Evolutionary conservation across 257 asterid genomes (phyloP).

Genomic region (Solanum gandarillasii): DNA sequence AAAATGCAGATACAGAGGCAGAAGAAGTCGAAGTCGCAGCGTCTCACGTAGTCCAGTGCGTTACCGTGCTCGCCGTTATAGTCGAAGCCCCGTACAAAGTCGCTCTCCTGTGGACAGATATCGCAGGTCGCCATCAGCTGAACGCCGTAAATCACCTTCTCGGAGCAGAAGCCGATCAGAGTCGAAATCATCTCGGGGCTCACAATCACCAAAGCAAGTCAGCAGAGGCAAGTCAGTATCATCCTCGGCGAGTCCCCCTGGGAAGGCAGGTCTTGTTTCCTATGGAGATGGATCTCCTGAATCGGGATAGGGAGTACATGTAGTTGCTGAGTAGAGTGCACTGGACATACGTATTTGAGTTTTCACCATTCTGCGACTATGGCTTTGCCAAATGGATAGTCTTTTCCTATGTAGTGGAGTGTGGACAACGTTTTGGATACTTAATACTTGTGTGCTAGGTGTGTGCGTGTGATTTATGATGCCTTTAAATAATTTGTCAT

Average conservation of each 20-base stretch:
- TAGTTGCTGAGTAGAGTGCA: background rate
- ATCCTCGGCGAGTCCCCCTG: slow-evolving; percentile 52
- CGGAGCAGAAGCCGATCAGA: slow-evolving; percentile 51
- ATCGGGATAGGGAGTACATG: slow-evolving; percentile 15
- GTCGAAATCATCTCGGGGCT: slow-evolving; percentile 38
- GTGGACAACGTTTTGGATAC: background rate
- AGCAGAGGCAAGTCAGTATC: slow-evolving; percentile 46
- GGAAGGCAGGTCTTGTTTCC: slow-evolving; percentile 60
- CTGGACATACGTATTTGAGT: background rate
- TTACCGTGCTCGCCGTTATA: slow-evolving; percentile 63
- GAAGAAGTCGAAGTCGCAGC: slow-evolving; percentile 73
- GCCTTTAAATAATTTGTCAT: background rate
- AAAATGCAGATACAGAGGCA: slow-evolving; percentile 59
- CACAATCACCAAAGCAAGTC: slow-evolving; percentile 41
- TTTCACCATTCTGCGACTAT: background rate
- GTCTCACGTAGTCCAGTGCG: slow-evolving; percentile 77
- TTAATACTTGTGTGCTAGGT: background rate
- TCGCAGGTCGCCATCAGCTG: slow-evolving; percentile 44
- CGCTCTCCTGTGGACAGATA: slow-evolving; percentile 55
- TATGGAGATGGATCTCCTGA: slow-evolving; percentile 85
- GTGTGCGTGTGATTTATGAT: background rate
- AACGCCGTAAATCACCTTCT: slow-evolving; percentile 43
- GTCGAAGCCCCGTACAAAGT: slow-evolving; percentile 58
- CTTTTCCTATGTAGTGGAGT: background rate
- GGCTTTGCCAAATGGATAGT: background rate